Conservation (phyloP, 176 grass and related monocot genomes). For the Hyparrhenia diplandra region DNA sequence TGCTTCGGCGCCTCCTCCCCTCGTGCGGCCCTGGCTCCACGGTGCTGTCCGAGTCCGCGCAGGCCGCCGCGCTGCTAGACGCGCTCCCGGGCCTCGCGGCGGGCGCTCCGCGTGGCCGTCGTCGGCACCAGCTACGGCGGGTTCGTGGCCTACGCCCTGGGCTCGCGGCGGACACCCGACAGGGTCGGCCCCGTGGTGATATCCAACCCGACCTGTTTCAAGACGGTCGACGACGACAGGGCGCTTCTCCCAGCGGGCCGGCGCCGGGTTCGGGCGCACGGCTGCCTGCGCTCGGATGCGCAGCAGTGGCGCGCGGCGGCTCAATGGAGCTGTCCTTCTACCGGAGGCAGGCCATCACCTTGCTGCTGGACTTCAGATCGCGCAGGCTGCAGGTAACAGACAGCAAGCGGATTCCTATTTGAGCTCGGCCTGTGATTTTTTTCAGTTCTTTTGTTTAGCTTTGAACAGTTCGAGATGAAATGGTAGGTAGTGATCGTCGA, state of each 20-base stretch:
- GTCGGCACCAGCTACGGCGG: slow-evolving; percentile 82
- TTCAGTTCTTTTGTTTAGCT: background rate
- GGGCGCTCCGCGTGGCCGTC: slow-evolving; percentile 23
- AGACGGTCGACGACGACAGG: slow-evolving; percentile 51
- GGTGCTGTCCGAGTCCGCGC: slow-evolving; percentile 37
- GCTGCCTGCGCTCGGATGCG: slow-evolving; percentile 40
- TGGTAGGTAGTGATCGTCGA: background rate
- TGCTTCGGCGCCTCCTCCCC: slow-evolving; percentile 65
- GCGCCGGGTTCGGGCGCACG: background rate
- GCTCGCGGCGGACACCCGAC: slow-evolving; percentile 20
- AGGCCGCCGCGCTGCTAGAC: slow-evolving; percentile 67
- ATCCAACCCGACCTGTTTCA: slow-evolving; percentile 70
- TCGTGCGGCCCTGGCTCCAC: background rate
- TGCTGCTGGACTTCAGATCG: slow-evolving; percentile 60
- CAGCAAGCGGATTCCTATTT: background rate
- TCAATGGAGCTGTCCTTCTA: slow-evolving; percentile 40
- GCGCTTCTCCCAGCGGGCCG: slow-evolving; percentile 38
- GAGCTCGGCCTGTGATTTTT: background rate
- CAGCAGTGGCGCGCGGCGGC: slow-evolving; percentile 19
- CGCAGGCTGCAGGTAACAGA: slow-evolving; percentile 28
- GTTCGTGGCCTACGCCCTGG: slow-evolving; percentile 72
- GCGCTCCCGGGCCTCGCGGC: slow-evolving; percentile 12
- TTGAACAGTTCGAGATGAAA: background rate
- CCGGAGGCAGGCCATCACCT: slow-evolving; percentile 26
- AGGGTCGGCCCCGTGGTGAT: slow-evolving; percentile 61